phyloP scores from a whole-genome alignment of 352 stramenopile genomes.

The Phytophthora macrochlamydospora region DNA sequence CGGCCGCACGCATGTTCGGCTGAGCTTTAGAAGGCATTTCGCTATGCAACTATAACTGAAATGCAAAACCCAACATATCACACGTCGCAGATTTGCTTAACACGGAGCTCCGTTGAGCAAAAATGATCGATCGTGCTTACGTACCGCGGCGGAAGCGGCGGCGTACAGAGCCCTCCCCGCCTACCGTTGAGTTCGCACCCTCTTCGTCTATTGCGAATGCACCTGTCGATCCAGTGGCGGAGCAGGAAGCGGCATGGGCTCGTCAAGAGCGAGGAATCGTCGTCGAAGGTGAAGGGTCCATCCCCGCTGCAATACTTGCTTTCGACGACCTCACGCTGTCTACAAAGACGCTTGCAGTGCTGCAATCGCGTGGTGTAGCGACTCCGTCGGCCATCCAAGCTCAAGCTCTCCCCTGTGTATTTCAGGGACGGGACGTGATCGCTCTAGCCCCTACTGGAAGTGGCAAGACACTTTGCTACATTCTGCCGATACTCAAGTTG shows the following conservation, averaged over 20 bases:
- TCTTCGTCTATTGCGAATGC: neutral
- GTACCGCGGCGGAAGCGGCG: slow-evolving; percentile 49
- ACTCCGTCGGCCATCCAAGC: slow-evolving; percentile 97
- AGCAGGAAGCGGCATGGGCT: slow-evolving; percentile 51
- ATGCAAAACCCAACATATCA: slow-evolving; percentile 4
- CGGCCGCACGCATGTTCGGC: slow-evolving; percentile 86
- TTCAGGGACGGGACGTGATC: slow-evolving; percentile 92
- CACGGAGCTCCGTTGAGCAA: neutral
- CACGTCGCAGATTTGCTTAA: slow-evolving; percentile 17
- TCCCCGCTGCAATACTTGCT: slow-evolving; percentile 33
- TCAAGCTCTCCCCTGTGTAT: slow-evolving; percentile 88
- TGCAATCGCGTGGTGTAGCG: slow-evolving; percentile 55
- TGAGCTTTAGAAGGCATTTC: slow-evolving; percentile 15
- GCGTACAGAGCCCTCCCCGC: slow-evolving; percentile 14
- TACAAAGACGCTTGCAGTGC: slow-evolving; percentile 22
- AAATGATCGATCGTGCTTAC: slow-evolving; percentile 36
- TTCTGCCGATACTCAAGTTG: slow-evolving; percentile 89
- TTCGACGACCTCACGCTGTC: slow-evolving; percentile 48
- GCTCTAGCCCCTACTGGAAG: slow-evolving; percentile 93
- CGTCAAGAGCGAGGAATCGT: slow-evolving; percentile 60
- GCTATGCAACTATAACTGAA: slow-evolving; percentile 16
- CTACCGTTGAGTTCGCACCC: neutral
- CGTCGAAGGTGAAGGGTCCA: slow-evolving; percentile 34
- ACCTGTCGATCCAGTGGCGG: slow-evolving; percentile 2
- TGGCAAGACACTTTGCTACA: slow-evolving; percentile 97